Evolutionary conservation across 805 yeast species (phyloP).

Genomic region (Candida parachauliodes): DNA sequence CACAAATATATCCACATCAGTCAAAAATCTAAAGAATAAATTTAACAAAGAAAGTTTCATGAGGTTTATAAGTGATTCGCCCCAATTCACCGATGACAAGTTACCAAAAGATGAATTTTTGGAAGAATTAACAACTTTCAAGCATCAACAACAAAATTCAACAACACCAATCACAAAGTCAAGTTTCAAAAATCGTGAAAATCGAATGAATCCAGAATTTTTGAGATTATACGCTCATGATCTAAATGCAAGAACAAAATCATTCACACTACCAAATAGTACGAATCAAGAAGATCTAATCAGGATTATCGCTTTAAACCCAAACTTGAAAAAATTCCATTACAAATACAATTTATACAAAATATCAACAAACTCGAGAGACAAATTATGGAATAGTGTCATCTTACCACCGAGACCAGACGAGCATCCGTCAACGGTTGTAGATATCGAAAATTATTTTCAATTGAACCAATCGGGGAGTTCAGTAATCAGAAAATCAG

Average conservation of each 20-base stretch:
- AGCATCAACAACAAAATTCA: conserved; percentile 5
- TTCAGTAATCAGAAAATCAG: conserved; percentile 17
- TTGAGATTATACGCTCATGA: conserved; percentile 50
- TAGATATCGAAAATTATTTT: conserved; percentile 21
- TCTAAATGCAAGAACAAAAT: conserved; percentile 31
- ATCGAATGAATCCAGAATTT: conserved; percentile 48
- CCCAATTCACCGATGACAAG: conserved; percentile 16
- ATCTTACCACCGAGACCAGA: conserved; percentile 52
- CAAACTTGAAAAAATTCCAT: conserved; percentile 25
- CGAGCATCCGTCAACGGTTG: conserved; percentile 17
- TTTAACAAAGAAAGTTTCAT: conserved; percentile 7
- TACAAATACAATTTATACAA: conserved; percentile 21
- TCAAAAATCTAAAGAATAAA: conserved; percentile 11
- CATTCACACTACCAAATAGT: conserved; percentile 17
- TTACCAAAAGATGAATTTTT: conserved; percentile 10
- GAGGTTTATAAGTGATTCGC: conserved; percentile 10
- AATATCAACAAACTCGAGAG: conserved; percentile 42
- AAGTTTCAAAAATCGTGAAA: conserved; percentile 36
- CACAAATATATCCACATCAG: conserved; percentile 15
- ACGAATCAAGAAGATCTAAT: conserved; percentile 14
- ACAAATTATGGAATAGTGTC: conserved; percentile 52
- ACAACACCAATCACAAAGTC: conserved; percentile 1
- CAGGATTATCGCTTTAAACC: conserved; percentile 8
- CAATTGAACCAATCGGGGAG: conserved; percentile 13
- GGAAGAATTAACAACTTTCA: conserved; percentile 16